Percentiles rank a stretch among this genome's conserved stretches.
These are phyloP conservation scores for Colletotrichum navitas DNA, from an alignment of 2,329 filamentous ascomycete species.

Conservation along the genomic window DNA sequence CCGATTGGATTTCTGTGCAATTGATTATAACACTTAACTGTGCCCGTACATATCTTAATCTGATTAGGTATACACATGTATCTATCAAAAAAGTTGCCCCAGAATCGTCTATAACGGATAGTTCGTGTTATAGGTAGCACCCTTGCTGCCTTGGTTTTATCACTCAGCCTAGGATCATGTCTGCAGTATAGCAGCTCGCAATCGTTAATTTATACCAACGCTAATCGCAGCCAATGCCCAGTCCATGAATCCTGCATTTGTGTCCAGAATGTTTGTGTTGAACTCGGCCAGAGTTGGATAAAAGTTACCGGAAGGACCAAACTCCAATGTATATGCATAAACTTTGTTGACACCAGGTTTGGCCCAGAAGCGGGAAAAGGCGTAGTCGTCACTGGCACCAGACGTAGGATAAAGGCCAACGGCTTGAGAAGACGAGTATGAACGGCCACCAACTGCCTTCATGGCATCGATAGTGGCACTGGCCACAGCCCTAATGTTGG, in stretches of 20 bases:
- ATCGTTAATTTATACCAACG: constrained; percentile 46
- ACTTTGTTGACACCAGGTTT: constrained; percentile 53
- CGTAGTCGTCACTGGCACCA: constrained; percentile 55
- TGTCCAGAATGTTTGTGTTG: constrained; percentile 56
- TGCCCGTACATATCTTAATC: too few species aligned
- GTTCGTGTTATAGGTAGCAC: not conserved
- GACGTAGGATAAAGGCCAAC: constrained; percentile 53
- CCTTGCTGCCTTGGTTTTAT: too few species aligned
- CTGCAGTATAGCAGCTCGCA: too few species aligned
- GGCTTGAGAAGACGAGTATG: constrained; percentile 49
- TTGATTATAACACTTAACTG: not conserved
- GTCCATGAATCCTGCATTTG: constrained; percentile 57
- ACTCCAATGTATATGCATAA: constrained; percentile 55
- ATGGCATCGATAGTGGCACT: constrained; percentile 51
- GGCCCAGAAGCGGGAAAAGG: constrained; percentile 52
- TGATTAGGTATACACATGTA: not conserved
- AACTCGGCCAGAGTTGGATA: constrained; percentile 55
- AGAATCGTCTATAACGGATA: not conserved
- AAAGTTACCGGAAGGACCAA: constrained; percentile 54
- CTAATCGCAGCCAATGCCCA: constrained; percentile 49
- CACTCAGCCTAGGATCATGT: not conserved
- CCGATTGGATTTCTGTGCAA: not conserved
- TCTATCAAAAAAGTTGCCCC: not conserved
- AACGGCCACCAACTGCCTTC: constrained; percentile 52
- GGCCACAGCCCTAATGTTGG: constrained; percentile 50